These are phyloP conservation scores for Nakazawaea populi DNA, from an alignment of 805 yeast genomes.

Conservation along the genomic window DNA sequence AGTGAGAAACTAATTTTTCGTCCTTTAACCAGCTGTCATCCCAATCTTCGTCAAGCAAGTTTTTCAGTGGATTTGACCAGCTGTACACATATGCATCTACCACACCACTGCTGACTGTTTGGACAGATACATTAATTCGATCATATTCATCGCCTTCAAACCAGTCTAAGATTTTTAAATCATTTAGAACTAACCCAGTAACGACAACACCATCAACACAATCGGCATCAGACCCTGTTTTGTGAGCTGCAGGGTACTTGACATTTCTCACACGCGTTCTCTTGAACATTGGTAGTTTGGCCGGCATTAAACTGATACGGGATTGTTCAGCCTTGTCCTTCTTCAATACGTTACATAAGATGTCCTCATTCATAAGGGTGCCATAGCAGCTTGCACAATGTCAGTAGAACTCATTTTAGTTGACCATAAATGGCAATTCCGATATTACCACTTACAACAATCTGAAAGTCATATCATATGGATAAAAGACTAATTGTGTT, in stretches of 20 bases:
- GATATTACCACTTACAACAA: neutral
- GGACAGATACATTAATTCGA: constrained; percentile 13
- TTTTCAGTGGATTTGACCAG: constrained; percentile 14
- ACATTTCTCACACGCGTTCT: constrained; percentile 14
- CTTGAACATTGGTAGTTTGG: constrained; percentile 12
- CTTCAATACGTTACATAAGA: constrained; percentile 10
- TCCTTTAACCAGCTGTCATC: constrained; percentile 14
- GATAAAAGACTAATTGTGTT: no score
- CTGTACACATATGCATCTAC: constrained; percentile 13
- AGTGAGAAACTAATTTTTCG: constrained; percentile 11
- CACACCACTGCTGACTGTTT: neutral
- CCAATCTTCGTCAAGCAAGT: constrained; percentile 15
- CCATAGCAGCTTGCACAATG: constrained; percentile 4
- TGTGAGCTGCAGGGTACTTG: constrained; percentile 14
- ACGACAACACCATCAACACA: constrained; percentile 15
- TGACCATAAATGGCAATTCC: no score
- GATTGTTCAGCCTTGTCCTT: neutral
- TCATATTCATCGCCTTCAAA: constrained; percentile 21
- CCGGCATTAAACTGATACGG: constrained; percentile 11
- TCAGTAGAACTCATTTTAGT: neutral
- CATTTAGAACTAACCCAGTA: constrained; percentile 11
- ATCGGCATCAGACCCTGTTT: neutral
- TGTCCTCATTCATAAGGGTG: constrained; percentile 8
- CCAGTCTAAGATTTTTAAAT: constrained; percentile 15
- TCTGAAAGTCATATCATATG: neutral